These are phyloP conservation scores for Globisporangium mamillatum DNA, from an alignment of 352 stramenopile genomes.

Conservation along the genomic window DNA sequence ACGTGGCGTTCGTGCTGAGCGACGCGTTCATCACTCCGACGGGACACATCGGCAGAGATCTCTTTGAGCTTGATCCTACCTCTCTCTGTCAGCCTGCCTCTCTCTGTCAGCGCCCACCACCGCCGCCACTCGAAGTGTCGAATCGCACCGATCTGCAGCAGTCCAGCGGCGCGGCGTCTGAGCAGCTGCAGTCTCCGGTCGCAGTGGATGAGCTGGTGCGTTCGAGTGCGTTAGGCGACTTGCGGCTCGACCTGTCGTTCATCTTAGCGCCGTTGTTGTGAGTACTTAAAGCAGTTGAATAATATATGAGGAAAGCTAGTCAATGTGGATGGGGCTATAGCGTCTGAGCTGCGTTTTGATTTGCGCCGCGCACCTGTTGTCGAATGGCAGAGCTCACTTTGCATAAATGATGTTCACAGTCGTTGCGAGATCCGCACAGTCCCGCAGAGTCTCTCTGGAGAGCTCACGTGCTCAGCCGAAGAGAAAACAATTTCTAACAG, in stretches of 20 bases:
- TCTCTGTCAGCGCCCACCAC: not conserved
- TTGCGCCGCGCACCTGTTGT: not conserved
- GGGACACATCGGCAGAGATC: constrained; percentile 16
- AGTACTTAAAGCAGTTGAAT: not conserved
- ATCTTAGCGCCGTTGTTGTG: not conserved
- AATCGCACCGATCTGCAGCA: not conserved
- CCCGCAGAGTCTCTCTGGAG: not conserved
- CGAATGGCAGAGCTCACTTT: not conserved
- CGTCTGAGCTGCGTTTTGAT: not conserved
- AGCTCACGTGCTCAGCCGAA: not conserved
- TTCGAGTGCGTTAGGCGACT: not conserved
- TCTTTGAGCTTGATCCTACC: not conserved
- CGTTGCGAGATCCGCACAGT: not conserved
- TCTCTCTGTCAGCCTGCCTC: not conserved
- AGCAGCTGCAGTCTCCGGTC: not conserved
- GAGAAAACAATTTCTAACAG: not conserved
- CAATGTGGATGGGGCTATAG: not conserved
- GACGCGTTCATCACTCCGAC: constrained; percentile 18
- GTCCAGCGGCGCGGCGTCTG: not conserved
- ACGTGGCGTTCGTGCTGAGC: constrained; percentile 20
- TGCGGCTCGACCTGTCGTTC: not conserved
- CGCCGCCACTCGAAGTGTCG: not conserved
- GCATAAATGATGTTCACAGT: not conserved
- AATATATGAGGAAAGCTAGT: not conserved
- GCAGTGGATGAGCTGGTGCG: not conserved